These are phyloP conservation scores for Fraxinus nigra DNA, from an alignment of 305 asterid genomes.

Conservation along the genomic window DNA sequence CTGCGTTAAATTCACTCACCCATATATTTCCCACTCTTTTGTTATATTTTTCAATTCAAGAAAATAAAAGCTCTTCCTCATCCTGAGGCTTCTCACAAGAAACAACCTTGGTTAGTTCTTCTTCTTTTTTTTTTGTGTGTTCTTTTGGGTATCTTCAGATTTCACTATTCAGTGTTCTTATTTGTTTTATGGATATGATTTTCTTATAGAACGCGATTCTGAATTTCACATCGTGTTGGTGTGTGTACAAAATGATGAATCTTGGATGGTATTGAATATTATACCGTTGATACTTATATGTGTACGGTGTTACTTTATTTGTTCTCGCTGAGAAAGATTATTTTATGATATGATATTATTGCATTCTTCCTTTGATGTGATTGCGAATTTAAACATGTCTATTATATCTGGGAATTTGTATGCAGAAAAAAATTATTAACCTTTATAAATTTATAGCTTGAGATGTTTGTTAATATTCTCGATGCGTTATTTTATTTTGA, in stretches of 20 bases:
- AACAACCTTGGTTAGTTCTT: neutral
- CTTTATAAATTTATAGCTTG: no score
- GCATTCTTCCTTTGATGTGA: neutral
- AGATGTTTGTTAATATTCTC: no score
- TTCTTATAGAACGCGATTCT: neutral
- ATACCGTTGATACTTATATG: neutral
- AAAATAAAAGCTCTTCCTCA: conserved; percentile 4
- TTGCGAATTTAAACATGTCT: neutral
- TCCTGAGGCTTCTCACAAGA: conserved; percentile 13
- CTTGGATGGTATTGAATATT: neutral
- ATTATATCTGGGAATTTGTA: neutral
- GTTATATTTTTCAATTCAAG: neutral
- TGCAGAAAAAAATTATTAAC: neutral
- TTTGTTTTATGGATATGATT: neutral
- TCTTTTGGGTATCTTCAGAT: conserved; percentile 27
- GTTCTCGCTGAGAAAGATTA: neutral
- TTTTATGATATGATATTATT: neutral
- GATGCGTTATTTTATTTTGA: no score
- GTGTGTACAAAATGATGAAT: neutral
- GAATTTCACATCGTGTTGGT: neutral
- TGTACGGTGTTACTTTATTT: neutral
- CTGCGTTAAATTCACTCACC: conserved; percentile 26
- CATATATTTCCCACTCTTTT: neutral
- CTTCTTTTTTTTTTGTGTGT: neutral
- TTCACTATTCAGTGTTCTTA: neutral